These are phyloP conservation scores for Petunia hybrid DNA, from an alignment of 305 asterid genomes.

Conservation along the genomic window DNA sequence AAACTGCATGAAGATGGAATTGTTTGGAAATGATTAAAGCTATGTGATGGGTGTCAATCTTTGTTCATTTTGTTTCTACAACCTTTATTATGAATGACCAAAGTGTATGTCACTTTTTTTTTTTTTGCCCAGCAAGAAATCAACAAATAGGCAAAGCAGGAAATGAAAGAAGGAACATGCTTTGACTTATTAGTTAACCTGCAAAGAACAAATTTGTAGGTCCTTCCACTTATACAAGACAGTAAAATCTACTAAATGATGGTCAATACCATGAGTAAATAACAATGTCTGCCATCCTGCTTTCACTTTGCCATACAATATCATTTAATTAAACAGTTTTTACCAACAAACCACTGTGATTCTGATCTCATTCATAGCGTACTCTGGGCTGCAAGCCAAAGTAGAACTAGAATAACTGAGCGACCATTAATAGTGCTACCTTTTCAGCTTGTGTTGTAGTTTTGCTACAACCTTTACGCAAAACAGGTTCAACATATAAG, in stretches of 20 bases:
- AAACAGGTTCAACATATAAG: too few relatives aligned
- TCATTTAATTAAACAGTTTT: neutral
- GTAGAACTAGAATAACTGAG: neutral
- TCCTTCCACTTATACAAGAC: neutral
- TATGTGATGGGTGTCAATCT: neutral
- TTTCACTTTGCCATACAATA: neutral
- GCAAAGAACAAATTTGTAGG: neutral
- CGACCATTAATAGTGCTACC: neutral
- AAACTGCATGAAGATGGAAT: slow-evolving; percentile 23
- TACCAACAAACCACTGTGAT: neutral
- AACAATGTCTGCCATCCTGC: neutral
- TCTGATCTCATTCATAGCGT: neutral
- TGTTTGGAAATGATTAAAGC: slow-evolving; percentile 11
- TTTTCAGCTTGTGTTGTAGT: neutral
- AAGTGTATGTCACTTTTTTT: neutral
- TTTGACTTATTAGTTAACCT: neutral
- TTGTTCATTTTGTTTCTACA: neutral
- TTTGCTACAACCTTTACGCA: too few relatives aligned
- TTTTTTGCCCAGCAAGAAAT: neutral
- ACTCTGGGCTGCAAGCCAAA: neutral
- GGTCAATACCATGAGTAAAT: too few relatives aligned
- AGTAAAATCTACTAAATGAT: neutral
- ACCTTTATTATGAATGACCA: neutral
- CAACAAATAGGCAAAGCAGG: neutral
- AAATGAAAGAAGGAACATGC: neutral